Conservation (phyloP, 1,139 yeast genomes). For the Eremothecium gossypii region DNA sequence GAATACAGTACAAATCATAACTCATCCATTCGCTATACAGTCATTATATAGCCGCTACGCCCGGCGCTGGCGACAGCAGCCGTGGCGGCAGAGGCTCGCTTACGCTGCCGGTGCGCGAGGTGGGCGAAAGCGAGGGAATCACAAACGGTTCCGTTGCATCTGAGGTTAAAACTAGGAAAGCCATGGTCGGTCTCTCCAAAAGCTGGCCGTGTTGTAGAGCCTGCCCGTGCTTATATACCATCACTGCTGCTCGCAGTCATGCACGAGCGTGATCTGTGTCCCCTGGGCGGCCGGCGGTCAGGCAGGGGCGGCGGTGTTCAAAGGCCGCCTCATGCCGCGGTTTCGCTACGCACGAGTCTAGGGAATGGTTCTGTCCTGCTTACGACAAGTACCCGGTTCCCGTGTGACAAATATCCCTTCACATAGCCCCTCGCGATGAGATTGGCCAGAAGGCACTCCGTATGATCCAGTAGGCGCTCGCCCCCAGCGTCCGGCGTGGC, state of each 20-base stretch:
- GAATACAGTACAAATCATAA: constrained; percentile 13
- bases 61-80: too few species aligned
- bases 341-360: constrained; percentile 5
- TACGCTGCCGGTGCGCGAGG: constrained; percentile 23
- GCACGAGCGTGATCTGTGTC: too few species aligned
- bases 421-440: constrained; percentile 53
- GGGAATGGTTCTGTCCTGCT: constrained; percentile 76
- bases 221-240: too few species aligned
- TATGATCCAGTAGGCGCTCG: constrained; percentile 36
- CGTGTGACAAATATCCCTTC: constrained; percentile 80
- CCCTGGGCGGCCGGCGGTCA: too few species aligned
- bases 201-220: neutral
- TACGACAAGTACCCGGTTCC: constrained; percentile 62
- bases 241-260: too few species aligned
- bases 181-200: constrained; percentile 21
- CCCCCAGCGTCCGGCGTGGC: neutral
- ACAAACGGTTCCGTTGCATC: constrained; percentile 54
- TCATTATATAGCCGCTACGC: too few species aligned
- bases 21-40: too few species aligned
- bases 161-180: constrained; percentile 46
- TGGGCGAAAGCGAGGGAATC: constrained; percentile 56
- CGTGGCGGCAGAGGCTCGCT: too few species aligned
- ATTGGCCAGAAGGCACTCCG: constrained; percentile 66
- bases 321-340: too few species aligned
- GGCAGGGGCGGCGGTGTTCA: too few species aligned